A percentile compares a stretch with the other conserved stretches of the same genome.
phyloP scores from a whole-genome alignment of 2,329 filamentous ascomycete genomes.

The Curvularia sp. region DNA sequence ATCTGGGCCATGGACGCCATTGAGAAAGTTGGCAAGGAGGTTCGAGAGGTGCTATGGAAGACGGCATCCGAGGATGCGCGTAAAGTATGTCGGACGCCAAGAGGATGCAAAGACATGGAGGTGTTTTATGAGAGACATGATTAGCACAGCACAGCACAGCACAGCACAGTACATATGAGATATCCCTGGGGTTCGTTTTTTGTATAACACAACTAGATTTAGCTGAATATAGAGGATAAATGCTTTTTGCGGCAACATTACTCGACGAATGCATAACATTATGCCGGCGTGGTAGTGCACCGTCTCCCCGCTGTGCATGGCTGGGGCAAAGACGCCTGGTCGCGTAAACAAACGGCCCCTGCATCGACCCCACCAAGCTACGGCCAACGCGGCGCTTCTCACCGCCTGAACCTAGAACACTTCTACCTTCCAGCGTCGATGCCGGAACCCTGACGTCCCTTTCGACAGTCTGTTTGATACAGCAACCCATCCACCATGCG shows the following conservation, averaged over 20 bases:
- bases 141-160: neutral
- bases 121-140: slow-evolving; percentile 35
- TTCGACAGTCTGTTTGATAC: slow-evolving; percentile 47
- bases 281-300: slow-evolving; percentile 4
- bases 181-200: slow-evolving; percentile 1
- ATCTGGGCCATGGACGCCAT: slow-evolving; percentile 92
- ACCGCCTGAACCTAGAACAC: slow-evolving; percentile 24
- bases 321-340: slow-evolving; percentile 21
- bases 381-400: slow-evolving; percentile 27
- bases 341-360: slow-evolving; percentile 29
- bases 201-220: neutral
- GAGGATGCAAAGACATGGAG: slow-evolving; percentile 63
- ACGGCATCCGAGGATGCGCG: slow-evolving; percentile 67
- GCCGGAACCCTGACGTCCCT: slow-evolving; percentile 27
- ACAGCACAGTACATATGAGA: neutral
- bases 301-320: slow-evolving; percentile 9
- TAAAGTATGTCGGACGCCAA: slow-evolving; percentile 68
- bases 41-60: slow-evolving; percentile 84
- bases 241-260: neutral
- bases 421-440: slow-evolving; percentile 22
- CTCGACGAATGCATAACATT: neutral
- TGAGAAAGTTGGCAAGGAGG: slow-evolving; percentile 80
- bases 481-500: slow-evolving; percentile 48
- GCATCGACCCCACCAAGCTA: slow-evolving; percentile 33
- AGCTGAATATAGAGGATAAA: neutral